Conservation (phyloP, 2,329 filamentous ascomycete species). For the Chalaropsis thielavioides region DNA sequence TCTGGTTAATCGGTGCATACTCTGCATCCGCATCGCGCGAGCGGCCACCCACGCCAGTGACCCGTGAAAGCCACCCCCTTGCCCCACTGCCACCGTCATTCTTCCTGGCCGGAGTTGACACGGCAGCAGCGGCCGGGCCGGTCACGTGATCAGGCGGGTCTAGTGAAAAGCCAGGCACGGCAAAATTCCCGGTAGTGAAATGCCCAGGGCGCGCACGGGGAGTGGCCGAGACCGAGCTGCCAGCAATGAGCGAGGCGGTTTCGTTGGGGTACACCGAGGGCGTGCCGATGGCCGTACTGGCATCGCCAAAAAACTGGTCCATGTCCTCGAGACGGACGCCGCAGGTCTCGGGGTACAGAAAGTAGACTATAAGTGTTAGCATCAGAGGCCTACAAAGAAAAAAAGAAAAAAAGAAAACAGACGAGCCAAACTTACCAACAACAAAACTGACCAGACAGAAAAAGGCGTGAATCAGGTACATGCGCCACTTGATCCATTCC, state of each 20-base stretch:
- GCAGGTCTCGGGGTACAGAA: conserved; percentile 92
- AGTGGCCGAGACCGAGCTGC: conserved; percentile 42
- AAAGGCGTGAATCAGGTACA: conserved; percentile 92
- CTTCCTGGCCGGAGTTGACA: not conserved
- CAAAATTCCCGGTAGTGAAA: conserved; percentile 38
- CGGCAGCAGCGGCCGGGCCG: not conserved
- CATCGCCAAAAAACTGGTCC: conserved; percentile 87
- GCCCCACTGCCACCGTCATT: not conserved
- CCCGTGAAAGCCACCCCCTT: conserved; percentile 35
- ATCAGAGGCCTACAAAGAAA: not conserved
- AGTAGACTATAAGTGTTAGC: conserved; percentile 54
- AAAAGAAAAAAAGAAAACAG: not conserved
- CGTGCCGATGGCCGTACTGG: conserved; percentile 65
- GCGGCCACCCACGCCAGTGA: conserved; percentile 27
- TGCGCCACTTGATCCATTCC: conserved; percentile 79
- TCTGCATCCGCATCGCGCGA: conserved; percentile 25
- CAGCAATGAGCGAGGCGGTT: conserved; percentile 65
- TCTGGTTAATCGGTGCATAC: conserved; percentile 30
- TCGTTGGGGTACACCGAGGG: conserved; percentile 54
- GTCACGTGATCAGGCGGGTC: conserved; percentile 48
- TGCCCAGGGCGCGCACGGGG: conserved; percentile 48
- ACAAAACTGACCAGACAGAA: conserved; percentile 94
- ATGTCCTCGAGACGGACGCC: conserved; percentile 94
- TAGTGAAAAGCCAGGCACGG: conserved; percentile 58
- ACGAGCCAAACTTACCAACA: conserved; percentile 55